These are phyloP conservation scores for Pichia phayaonensis DNA, from an alignment of 805 yeast genomes.

Conservation along the genomic window DNA sequence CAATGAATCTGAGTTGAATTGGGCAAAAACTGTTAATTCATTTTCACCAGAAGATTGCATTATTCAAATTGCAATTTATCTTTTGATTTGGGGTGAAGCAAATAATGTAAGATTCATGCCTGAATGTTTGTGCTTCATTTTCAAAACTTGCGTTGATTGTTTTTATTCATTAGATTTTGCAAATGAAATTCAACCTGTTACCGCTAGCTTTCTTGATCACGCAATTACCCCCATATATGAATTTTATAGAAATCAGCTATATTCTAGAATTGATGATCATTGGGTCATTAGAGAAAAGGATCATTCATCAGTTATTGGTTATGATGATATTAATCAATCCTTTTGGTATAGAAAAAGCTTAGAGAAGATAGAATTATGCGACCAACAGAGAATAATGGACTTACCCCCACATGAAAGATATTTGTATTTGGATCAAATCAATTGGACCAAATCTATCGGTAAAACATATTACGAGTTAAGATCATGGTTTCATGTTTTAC, in stretches of 20 bases:
- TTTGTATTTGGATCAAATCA: constrained; percentile 40
- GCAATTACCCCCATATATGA: constrained; percentile 67
- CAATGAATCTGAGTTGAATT: constrained; percentile 39
- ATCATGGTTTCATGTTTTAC: constrained; percentile 66
- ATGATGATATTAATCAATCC: constrained; percentile 83
- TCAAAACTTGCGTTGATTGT: constrained; percentile 70
- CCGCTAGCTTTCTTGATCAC: constrained; percentile 49
- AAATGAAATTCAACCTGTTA: constrained; percentile 23
- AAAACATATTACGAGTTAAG: constrained; percentile 73
- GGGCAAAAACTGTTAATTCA: constrained; percentile 45
- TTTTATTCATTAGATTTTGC: constrained; percentile 42
- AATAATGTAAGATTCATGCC: constrained; percentile 83
- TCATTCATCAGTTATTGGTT: constrained; percentile 67
- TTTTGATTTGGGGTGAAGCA: constrained; percentile 87
- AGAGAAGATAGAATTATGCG: constrained; percentile 41
- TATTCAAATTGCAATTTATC: constrained; percentile 58
- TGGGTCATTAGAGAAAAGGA: constrained; percentile 48
- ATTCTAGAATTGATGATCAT: constrained; percentile 35
- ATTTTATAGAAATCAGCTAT: constrained; percentile 50
- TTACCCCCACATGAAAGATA: constrained; percentile 51
- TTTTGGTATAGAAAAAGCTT: constrained; percentile 79
- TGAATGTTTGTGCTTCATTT: constrained; percentile 78
- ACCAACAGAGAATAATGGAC: constrained; percentile 42
- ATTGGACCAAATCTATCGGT: constrained; percentile 61
- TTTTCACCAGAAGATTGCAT: constrained; percentile 47